These are phyloP conservation scores for Gonium pectorale DNA, from an alignment of 139 green algal species.

Conservation along the genomic window DNA sequence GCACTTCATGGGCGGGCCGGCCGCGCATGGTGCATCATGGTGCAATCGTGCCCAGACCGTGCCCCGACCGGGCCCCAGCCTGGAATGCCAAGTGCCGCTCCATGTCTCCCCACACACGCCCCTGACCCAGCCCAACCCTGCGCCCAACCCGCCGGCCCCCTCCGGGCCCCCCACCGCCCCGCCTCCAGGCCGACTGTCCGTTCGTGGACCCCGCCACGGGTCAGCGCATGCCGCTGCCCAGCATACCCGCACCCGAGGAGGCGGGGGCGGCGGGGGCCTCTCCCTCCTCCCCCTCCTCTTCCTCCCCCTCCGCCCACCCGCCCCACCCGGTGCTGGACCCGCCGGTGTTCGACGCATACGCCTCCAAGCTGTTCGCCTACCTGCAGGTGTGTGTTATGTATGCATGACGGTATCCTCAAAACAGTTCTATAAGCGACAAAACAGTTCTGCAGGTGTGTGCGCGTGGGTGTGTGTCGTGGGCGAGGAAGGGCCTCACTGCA, in stretches of 20 bases:
- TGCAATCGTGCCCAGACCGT: not conserved
- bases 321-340: constrained; percentile 56
- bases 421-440: too few relatives aligned
- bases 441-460: too few relatives aligned
- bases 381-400: constrained; percentile 73
- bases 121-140: not conserved
- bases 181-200: constrained; percentile 41
- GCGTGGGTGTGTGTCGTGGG: not conserved
- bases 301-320: not conserved
- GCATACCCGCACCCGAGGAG: not conserved
- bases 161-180: not conserved
- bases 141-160: too few relatives aligned
- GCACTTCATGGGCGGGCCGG: not conserved
- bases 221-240: constrained; percentile 9
- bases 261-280: not conserved
- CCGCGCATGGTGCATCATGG: not conserved
- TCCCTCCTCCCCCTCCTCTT: not conserved
- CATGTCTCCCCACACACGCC: not conserved
- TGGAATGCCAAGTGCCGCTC: not conserved
- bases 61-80: too few relatives aligned
- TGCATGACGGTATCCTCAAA: too few relatives aligned
- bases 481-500: too few relatives aligned
- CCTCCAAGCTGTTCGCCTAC: constrained; percentile 85
- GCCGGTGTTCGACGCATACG: constrained; percentile 80
- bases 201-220: constrained; percentile 22